These are phyloP conservation scores for Wilhelminamyces savonicus DNA, from an alignment of 805 yeast genomes.

Conservation along the genomic window DNA sequence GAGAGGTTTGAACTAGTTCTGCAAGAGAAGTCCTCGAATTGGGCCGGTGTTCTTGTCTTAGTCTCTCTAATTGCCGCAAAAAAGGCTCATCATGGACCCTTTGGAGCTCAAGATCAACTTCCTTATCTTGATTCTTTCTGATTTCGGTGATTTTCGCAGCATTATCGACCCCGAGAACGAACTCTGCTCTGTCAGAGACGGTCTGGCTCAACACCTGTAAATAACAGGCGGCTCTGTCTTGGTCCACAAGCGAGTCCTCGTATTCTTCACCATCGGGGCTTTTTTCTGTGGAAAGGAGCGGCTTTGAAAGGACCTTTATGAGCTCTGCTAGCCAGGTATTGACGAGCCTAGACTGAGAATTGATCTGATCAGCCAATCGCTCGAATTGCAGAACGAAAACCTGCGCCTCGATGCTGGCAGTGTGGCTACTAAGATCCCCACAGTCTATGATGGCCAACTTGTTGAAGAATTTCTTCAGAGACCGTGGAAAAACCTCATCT, in stretches of 20 bases:
- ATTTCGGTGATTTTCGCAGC: slow-evolving; percentile 3
- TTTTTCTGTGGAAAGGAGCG: slow-evolving; percentile 41
- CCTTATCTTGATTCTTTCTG: slow-evolving; percentile 13
- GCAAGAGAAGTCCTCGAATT: slow-evolving; percentile 25
- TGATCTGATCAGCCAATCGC: slow-evolving; percentile 28
- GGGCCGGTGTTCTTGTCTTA: slow-evolving; percentile 19
- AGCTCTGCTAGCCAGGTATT: slow-evolving; percentile 48
- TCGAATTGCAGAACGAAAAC: slow-evolving; percentile 15
- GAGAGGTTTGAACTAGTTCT: slow-evolving; percentile 24
- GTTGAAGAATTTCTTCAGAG: slow-evolving; percentile 25
- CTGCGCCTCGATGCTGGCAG: slow-evolving; percentile 14
- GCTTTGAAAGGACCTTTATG: slow-evolving; percentile 37
- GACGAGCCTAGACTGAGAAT: slow-evolving; percentile 44
- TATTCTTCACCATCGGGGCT: slow-evolving; percentile 73
- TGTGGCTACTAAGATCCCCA: slow-evolving; percentile 7
- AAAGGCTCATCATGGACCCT: slow-evolving; percentile 20
- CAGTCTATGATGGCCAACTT: slow-evolving; percentile 21
- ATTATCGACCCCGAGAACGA: slow-evolving; percentile 3
- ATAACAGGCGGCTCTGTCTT: slow-evolving; percentile 59
- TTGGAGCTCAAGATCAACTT: slow-evolving; percentile 17
- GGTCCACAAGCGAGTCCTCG: slow-evolving; percentile 64
- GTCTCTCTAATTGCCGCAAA: slow-evolving; percentile 14
- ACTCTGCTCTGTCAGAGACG: slow-evolving; percentile 30
- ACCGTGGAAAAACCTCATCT: slow-evolving; percentile 21
- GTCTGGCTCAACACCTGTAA: slow-evolving; percentile 48